phyloP scores from a whole-genome alignment of 1,139 yeast species.

The Kodamaea derodonti region DNA sequence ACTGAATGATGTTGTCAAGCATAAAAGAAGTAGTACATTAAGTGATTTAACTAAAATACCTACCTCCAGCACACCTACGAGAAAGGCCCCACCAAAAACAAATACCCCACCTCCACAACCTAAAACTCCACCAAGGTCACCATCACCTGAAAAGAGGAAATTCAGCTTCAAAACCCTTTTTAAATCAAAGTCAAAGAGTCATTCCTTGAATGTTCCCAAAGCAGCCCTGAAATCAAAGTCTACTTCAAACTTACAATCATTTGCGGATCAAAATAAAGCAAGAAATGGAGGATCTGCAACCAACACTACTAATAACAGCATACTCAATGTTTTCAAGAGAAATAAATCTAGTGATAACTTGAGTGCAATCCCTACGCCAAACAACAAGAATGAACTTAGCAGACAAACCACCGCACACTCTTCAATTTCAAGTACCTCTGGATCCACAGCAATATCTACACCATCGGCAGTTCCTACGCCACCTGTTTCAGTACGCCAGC shows the following conservation, averaged over 20 bases:
- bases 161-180: conserved; percentile 41
- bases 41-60: conserved; percentile 19
- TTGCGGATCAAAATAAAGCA: conserved; percentile 4
- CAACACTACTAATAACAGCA: conserved; percentile 7
- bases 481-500: background rate
- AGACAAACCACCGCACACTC: conserved; percentile 4
- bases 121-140: background rate
- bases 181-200: conserved; percentile 31
- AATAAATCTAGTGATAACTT: conserved; percentile 9
- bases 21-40: conserved; percentile 25
- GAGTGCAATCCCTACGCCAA: background rate
- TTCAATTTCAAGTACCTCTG: background rate
- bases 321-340: conserved; percentile 24
- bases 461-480: background rate
- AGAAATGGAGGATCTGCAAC: background rate
- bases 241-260: conserved; percentile 23
- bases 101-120: conserved; percentile 1
- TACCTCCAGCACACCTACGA: too few relatives aligned
- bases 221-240: conserved; percentile 26
- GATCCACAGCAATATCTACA: background rate
- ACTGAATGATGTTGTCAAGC: conserved; percentile 10
- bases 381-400: conserved; percentile 1
- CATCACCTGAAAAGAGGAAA: conserved; percentile 24
- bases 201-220: conserved; percentile 19
- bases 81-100: conserved; percentile 4